Base-by-base conservation (phyloP, 1,139 yeast genomes). In the Geotrichum cucujoidarum region DNA sequence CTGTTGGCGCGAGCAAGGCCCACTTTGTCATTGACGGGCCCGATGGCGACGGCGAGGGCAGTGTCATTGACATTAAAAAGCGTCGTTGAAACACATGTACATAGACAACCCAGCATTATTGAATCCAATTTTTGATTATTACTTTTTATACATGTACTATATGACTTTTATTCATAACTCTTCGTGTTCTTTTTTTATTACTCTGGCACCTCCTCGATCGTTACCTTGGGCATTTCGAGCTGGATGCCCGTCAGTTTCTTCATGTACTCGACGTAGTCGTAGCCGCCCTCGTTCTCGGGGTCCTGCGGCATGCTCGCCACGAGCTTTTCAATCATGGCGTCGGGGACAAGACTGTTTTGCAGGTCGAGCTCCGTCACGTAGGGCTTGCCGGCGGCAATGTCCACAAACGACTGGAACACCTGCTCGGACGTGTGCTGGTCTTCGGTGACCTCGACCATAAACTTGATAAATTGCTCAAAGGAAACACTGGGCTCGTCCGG, bases 361-460 rank as follows among this genome's bases (percentile, higher is more conserved):
- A 70, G 55, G 47, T 70, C 74, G n/a, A 65, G 57, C 45, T 67
- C 71, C 1, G 74, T 68, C 22, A 70, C 65, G 50, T 66, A 67
- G 29, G 62, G 60, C 54, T 70, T 70, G 27, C 71, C 72, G 40
- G 62, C 63, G 2, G 73, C 70, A 45, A 70, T 65, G 22, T 69
- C 73, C 40, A 62, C 58, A 55, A 70, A 69, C 25, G 72, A 66
- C 47, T 64, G 66, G 40, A 62, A 58, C 1, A 70, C 71, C 53
- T 70, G 74, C 47, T 65, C 70, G 4, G 70, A 61, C 6, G 70
- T 63, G 40, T 66, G 66, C 47, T 67, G 69, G 49, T 69, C 74
- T 44, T 68, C 72, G 7, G 70, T 64, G 14, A 63, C 70, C 32
- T 64, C 68, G 11, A 68, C 70, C 72, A 70, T 66, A 51, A 65